These are phyloP conservation scores for Prototheca stagnorum DNA, from an alignment of 163 green algal genomes.

Conservation along the genomic window DNA sequence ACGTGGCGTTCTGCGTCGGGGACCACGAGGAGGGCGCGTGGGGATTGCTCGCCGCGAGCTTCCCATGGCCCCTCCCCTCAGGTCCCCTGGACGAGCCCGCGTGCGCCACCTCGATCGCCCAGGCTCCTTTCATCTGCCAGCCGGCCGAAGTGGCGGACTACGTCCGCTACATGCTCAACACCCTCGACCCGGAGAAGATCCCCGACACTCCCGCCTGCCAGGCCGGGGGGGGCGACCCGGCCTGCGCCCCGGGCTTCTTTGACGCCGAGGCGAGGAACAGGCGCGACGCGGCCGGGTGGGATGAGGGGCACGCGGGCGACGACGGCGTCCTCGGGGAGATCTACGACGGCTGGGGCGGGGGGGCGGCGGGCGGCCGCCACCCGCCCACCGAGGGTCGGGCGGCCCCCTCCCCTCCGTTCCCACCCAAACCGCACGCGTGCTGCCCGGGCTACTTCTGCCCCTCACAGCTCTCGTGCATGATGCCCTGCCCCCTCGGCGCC, in stretches of 20 bases:
- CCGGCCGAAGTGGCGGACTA: conserved; percentile 18
- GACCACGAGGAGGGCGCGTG: background rate
- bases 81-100: conserved; percentile 2
- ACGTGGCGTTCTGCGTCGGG: conserved; percentile 16
- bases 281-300: too few relatives aligned
- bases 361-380: too few relatives aligned
- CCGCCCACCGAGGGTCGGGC: too few relatives aligned
- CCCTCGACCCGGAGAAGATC: conserved; percentile 31
- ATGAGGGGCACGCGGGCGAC: too few relatives aligned
- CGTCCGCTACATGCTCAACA: conserved; percentile 31
- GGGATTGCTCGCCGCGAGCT: conserved; percentile 8
- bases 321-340: too few relatives aligned
- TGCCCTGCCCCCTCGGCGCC: conserved; percentile 42
- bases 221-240: conserved; percentile 1
- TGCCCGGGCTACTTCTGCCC: conserved; percentile 53
- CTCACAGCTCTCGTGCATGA: conserved; percentile 35
- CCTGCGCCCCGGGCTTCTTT: conserved; percentile 41
- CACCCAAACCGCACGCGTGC: conserved; percentile 16
- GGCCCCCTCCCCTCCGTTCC: too few relatives aligned
- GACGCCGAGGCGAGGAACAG: conserved; percentile 3
- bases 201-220: conserved; percentile 23
- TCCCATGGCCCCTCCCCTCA: conserved; percentile 14
- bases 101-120: conserved; percentile 14
- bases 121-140: conserved; percentile 16
- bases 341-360: too few relatives aligned